Conservation (phyloP, 1,284 basidiomycete species). For the Hymenochaete sp. region DNA sequence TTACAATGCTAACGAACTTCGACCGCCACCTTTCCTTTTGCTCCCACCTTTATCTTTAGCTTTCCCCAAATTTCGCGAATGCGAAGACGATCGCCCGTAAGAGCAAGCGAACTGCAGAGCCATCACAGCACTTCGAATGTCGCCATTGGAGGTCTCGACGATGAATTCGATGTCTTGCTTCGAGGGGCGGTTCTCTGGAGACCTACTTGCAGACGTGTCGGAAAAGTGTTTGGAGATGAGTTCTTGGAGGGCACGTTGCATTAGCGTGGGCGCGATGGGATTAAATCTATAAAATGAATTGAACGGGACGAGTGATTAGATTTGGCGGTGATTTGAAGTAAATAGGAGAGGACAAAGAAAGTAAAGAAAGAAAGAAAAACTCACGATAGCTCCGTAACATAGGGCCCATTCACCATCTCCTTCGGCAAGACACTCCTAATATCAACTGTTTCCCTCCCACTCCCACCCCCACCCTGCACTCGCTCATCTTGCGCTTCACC, state of each 20-base stretch:
- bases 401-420: conserved; percentile 50
- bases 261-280: conserved; percentile 80
- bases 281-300: conserved; percentile 61
- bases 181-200: conserved; percentile 26
- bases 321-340: no score
- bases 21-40: no score
- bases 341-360: no score
- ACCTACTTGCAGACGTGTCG: conserved; percentile 13
- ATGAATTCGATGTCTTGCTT: conserved; percentile 67
- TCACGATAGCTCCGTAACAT: conserved; percentile 68
- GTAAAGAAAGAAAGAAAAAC: conserved; percentile 21
- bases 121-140: conserved; percentile 90
- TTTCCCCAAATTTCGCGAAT: background rate
- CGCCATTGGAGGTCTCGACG: conserved; percentile 76
- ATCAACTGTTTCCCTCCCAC: conserved; percentile 51
- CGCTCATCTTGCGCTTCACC: conserved; percentile 58
- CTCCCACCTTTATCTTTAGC: conserved; percentile 22
- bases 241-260: conserved; percentile 69
- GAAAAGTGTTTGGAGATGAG: conserved; percentile 47
- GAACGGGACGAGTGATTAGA: no score
- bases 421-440: conserved; percentile 59
- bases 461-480: conserved; percentile 33
- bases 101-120: conserved; percentile 76
- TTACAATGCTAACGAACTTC: no score
- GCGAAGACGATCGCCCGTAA: conserved; percentile 22